Conservation (phyloP, 2,329 filamentous ascomycete genomes). For the Parastagonospora avenae region DNA sequence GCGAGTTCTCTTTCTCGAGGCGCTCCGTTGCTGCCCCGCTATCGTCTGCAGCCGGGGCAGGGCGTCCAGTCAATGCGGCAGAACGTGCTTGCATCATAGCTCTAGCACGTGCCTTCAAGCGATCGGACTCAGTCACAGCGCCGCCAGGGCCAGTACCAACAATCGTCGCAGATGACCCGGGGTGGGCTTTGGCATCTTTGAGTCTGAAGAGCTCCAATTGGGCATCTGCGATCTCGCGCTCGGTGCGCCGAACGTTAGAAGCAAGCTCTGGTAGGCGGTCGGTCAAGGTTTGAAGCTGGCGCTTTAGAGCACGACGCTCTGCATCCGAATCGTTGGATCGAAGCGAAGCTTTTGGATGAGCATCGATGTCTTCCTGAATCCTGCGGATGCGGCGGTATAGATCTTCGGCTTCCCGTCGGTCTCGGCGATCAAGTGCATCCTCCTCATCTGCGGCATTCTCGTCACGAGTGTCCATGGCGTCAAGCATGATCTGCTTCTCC, state of each 20-base stretch:
- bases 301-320: conserved; percentile 82
- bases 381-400: conserved; percentile 90
- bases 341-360: conserved; percentile 76
- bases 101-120: conserved; percentile 91
- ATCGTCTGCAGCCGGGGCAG: conserved; percentile 71
- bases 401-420: conserved; percentile 90
- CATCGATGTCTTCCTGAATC: conserved; percentile 92
- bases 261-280: conserved; percentile 91
- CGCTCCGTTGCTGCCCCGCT: conserved; percentile 80
- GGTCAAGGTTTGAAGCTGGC: conserved; percentile 85
- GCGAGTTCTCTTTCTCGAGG: conserved; percentile 84
- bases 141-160: conserved; percentile 93
- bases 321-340: conserved; percentile 76
- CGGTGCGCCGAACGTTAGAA: conserved; percentile 86
- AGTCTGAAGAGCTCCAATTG: conserved; percentile 91
- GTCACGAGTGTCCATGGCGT: conserved; percentile 95
- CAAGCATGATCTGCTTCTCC: conserved; percentile 91
- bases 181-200: conserved; percentile 90
- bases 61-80: conserved; percentile 86
- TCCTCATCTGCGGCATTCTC: conserved; percentile 90
- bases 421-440: conserved; percentile 85
- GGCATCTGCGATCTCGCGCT: conserved; percentile 90
- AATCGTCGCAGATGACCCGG: conserved; percentile 77
- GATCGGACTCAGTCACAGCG: conserved; percentile 86
- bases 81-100: conserved; percentile 99